Percentiles rank a stretch among this genome's conserved stretches.
Evolutionary conservation across 257 asterid species (phyloP).

Genomic region (Scutellaria galericulata): DNA sequence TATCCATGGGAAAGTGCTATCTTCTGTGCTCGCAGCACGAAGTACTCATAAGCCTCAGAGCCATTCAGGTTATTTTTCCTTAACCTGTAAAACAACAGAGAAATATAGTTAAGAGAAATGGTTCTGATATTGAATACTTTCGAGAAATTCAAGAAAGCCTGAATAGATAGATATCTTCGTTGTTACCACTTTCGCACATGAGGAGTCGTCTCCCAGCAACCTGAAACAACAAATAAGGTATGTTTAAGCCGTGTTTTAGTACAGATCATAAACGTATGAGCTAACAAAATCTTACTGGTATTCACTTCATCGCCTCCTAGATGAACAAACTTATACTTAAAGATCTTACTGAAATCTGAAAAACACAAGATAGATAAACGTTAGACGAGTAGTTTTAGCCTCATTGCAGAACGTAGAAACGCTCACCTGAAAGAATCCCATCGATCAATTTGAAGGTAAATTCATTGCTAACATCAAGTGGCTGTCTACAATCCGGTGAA

Average conservation of each 20-base stretch:
- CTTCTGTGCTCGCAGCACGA: constrained; percentile 82
- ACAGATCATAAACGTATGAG: not conserved
- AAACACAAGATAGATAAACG: constrained; percentile 11
- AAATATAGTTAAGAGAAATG: not conserved
- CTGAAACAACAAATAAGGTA: constrained; percentile 45
- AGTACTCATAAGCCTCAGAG: constrained; percentile 71
- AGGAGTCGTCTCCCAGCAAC: constrained; percentile 82
- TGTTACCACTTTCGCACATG: constrained; percentile 71
- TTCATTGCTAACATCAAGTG: constrained; percentile 90
- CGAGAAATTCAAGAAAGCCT: not conserved
- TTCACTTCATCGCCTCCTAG: constrained; percentile 97
- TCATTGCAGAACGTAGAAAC: constrained; percentile 6
- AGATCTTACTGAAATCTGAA: constrained; percentile 91
- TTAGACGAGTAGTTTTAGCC: not conserved
- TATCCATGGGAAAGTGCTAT: constrained; percentile 90
- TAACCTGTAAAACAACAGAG: constrained; percentile 56
- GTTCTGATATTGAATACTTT: not conserved
- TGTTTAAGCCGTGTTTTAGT: not conserved
- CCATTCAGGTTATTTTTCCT: constrained; percentile 43
- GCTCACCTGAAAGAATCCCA: constrained; percentile 81
- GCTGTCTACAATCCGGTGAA: constrained; percentile 67
- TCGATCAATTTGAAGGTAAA: constrained; percentile 85
- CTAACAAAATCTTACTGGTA: constrained; percentile 59
- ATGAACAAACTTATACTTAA: constrained; percentile 87
- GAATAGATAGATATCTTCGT: not conserved